A percentile compares a stretch with the other conserved stretches of the same genome.
Conservation (phyloP, 1,139 yeast genomes). For the Candida smagusa region DNA sequence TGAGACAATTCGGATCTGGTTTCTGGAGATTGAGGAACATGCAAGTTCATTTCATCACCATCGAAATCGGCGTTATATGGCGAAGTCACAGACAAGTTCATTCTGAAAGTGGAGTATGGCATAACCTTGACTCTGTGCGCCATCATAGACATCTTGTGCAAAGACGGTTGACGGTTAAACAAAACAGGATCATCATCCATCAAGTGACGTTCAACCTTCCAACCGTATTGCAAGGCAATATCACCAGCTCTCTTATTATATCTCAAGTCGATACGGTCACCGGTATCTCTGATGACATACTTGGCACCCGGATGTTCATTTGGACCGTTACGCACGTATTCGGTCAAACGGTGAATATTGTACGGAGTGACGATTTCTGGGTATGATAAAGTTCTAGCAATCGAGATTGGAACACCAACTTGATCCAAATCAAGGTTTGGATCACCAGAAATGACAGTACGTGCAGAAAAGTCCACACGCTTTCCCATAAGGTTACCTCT, state of each 20-base stretch:
- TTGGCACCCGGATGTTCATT: constrained; percentile 99
- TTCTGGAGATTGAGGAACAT: constrained; percentile 98
- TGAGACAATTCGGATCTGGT: constrained; percentile 95
- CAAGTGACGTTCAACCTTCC: constrained; percentile 98
- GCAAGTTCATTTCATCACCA: constrained; percentile 99
- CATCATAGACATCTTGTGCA: constrained; percentile 99
- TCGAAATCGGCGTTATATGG: constrained; percentile 99
- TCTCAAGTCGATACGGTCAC: constrained; percentile 95
- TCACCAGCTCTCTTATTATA: constrained; percentile 98
- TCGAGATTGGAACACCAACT: constrained; percentile 97
- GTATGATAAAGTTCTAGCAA: constrained; percentile 91
- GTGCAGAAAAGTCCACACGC: constrained; percentile 98
- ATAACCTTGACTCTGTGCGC: constrained; percentile 98
- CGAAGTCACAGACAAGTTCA: constrained; percentile 93
- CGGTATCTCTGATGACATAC: constrained; percentile 95
- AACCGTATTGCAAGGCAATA: constrained; percentile 94
- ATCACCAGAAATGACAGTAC: constrained; percentile 99
- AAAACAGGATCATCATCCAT: constrained; percentile 97
- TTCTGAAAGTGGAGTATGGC: constrained; percentile 97
- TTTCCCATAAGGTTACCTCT: constrained; percentile 99
- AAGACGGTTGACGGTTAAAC: constrained; percentile 98
- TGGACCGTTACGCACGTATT: constrained; percentile 94
- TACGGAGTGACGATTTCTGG: constrained; percentile 98
- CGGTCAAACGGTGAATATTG: constrained; percentile 89
- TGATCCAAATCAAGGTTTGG: constrained; percentile 96